Percentiles rank a stretch among this genome's conserved stretches.
Evolutionary conservation across 2,329 filamentous ascomycete species (phyloP).

Genomic region (Alternaria tenuissima): DNA sequence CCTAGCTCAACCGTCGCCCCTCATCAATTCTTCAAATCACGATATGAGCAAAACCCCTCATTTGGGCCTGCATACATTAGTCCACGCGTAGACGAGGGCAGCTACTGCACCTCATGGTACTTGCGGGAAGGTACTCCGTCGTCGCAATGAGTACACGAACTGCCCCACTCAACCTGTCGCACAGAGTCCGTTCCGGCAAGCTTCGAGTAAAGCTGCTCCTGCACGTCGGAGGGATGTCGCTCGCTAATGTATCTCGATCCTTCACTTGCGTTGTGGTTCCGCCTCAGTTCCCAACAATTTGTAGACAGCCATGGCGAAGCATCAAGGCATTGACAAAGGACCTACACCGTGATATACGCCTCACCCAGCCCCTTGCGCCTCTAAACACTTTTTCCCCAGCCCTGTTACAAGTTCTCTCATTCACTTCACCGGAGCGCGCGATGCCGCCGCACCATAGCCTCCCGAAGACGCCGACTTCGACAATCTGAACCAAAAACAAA

Average conservation of each 20-base stretch:
- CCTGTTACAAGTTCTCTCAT: neutral
- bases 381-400: neutral
- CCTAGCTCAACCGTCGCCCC: slow-evolving; percentile 4
- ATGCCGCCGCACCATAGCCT: slow-evolving; percentile 2
- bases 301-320: neutral
- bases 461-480: neutral
- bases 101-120: slow-evolving; percentile 34
- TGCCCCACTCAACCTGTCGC: slow-evolving; percentile 16
- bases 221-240: slow-evolving; percentile 22
- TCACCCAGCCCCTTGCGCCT: neutral
- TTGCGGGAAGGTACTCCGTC: slow-evolving; percentile 29
- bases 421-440: slow-evolving; percentile 2
- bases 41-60: slow-evolving; percentile 18
- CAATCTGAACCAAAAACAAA: slow-evolving; percentile 14
- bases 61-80: slow-evolving; percentile 42
- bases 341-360: neutral
- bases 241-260: slow-evolving; percentile 10
- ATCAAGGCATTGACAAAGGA: neutral
- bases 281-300: slow-evolving; percentile 1
- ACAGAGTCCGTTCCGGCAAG: slow-evolving; percentile 27
- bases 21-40: slow-evolving; percentile 14
- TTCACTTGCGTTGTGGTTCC: neutral
- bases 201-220: slow-evolving; percentile 26
- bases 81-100: slow-evolving; percentile 26
- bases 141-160: slow-evolving; percentile 24